Evolutionary conservation across 441 rosid genomes (phyloP).

Genomic region (Erodium texanum): DNA sequence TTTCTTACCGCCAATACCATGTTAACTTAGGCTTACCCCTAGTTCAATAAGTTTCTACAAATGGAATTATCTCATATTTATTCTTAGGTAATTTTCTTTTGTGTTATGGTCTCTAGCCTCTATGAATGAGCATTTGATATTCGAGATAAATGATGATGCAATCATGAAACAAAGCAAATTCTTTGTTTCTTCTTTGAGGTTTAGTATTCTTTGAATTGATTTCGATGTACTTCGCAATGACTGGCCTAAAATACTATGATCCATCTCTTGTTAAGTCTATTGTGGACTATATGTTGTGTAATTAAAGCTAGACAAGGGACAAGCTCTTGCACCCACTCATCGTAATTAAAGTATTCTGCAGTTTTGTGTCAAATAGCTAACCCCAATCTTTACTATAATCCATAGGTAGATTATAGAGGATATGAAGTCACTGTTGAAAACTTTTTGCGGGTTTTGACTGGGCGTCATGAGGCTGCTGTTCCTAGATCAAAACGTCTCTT

Average conservation of each 20-base stretch:
- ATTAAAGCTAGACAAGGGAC: background rate
- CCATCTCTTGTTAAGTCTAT: background rate
- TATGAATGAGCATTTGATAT: too few species aligned
- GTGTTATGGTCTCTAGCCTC: too few species aligned
- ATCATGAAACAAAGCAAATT: background rate
- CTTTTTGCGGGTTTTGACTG: conserved; percentile 81
- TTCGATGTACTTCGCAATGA: background rate
- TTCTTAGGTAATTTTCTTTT: too few species aligned
- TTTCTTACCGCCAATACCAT: too few species aligned
- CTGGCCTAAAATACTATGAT: background rate
- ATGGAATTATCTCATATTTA: too few species aligned
- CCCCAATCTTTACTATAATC: conserved; percentile 25
- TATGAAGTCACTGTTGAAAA: conserved; percentile 93
- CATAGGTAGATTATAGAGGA: conserved; percentile 92
- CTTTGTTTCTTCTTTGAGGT: background rate
- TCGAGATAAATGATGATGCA: too few species aligned
- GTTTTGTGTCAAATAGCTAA: background rate
- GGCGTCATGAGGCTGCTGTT: conserved; percentile 80
- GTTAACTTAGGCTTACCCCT: too few species aligned
- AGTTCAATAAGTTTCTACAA: too few species aligned
- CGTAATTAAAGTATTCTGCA: background rate
- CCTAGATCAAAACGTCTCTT: conserved; percentile 96
- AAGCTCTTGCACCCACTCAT: background rate
- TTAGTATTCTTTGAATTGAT: background rate
- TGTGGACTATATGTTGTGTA: background rate